These are phyloP conservation scores for Phycomyces nitens DNA, from an alignment of 192 early-diverging fungal species.

Conservation along the genomic window DNA sequence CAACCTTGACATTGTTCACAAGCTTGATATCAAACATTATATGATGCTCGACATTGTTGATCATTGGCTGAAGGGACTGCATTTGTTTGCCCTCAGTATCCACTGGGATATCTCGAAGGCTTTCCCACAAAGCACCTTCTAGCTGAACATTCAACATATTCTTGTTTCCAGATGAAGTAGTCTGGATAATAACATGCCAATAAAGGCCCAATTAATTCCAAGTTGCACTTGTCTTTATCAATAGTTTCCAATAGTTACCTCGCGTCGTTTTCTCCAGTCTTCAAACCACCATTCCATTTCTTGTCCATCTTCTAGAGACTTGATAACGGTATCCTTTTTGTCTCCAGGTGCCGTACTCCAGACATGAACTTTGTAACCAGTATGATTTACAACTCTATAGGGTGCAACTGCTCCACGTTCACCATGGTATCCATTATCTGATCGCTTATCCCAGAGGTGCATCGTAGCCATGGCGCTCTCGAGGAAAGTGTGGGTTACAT, in stretches of 20 bases:
- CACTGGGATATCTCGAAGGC: constrained; percentile 81
- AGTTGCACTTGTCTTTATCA: background rate
- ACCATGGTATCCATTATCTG: constrained; percentile 24
- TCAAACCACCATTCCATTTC: constrained; percentile 94
- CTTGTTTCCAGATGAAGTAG: constrained; percentile 35
- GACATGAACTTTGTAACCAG: constrained; percentile 86
- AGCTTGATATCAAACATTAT: constrained; percentile 86
- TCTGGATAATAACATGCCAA: constrained; percentile 6
- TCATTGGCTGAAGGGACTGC: constrained; percentile 77
- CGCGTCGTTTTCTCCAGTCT: constrained; percentile 90
- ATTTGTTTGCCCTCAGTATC: constrained; percentile 83
- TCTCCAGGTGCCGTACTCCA: constrained; percentile 69
- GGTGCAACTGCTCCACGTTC: constrained; percentile 51
- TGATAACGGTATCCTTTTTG: constrained; percentile 66
- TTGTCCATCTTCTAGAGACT: constrained; percentile 63
- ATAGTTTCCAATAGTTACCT: constrained; percentile 46
- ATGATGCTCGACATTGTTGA: constrained; percentile 75
- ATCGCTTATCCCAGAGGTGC: constrained; percentile 45
- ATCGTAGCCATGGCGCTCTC: constrained; percentile 63
- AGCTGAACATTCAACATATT: constrained; percentile 86
- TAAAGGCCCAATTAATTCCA: background rate
- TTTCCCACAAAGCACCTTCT: constrained; percentile 81
- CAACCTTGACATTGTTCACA: constrained; percentile 85
- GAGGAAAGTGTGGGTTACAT: constrained; percentile 80
- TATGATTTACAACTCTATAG: constrained; percentile 86